These are phyloP conservation scores for Heliamphora pulchella DNA, from an alignment of 179 eudicot species.

Conservation along the genomic window DNA sequence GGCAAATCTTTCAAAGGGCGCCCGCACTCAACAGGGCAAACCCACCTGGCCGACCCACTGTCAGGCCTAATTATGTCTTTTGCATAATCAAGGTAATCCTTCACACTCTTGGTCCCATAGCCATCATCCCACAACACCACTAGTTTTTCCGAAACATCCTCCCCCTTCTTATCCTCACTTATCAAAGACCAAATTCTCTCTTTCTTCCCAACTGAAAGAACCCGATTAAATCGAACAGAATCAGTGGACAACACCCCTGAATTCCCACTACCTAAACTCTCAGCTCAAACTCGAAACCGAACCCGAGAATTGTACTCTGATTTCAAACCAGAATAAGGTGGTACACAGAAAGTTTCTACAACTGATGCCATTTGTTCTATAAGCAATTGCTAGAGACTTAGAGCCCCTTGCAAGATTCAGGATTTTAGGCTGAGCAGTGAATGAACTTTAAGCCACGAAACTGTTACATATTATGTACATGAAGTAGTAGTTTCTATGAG, in stretches of 20 bases:
- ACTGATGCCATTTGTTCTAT: slow-evolving; percentile 40
- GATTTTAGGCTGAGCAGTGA: not conserved
- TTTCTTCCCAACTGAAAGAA: slow-evolving; percentile 29
- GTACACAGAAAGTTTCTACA: slow-evolving; percentile 27
- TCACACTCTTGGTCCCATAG: slow-evolving; percentile 35
- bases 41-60: slow-evolving; percentile 64
- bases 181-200: slow-evolving; percentile 34
- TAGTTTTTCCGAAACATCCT: slow-evolving; percentile 14
- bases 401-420: slow-evolving; percentile 4
- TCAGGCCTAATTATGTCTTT: slow-evolving; percentile 32
- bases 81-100: slow-evolving; percentile 50
- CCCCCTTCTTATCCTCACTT: slow-evolving; percentile 17
- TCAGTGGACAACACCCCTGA: slow-evolving; percentile 35
- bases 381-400: slow-evolving; percentile 18
- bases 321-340: slow-evolving; percentile 32
- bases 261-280: slow-evolving; percentile 36
- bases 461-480: not conserved
- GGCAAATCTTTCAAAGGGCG: slow-evolving; percentile 37
- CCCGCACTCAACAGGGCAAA: slow-evolving; percentile 53
- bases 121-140: slow-evolving; percentile 45
- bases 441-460: not conserved
- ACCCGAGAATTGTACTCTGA: slow-evolving; percentile 25
- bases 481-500: not conserved
- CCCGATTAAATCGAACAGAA: slow-evolving; percentile 32
- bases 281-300: slow-evolving; percentile 27